Percentiles rank a stretch among this genome's conserved stretches.
phyloP scores from a whole-genome alignment of 495 filamentous ascomycete genomes.

The Physcia stellaris region DNA sequence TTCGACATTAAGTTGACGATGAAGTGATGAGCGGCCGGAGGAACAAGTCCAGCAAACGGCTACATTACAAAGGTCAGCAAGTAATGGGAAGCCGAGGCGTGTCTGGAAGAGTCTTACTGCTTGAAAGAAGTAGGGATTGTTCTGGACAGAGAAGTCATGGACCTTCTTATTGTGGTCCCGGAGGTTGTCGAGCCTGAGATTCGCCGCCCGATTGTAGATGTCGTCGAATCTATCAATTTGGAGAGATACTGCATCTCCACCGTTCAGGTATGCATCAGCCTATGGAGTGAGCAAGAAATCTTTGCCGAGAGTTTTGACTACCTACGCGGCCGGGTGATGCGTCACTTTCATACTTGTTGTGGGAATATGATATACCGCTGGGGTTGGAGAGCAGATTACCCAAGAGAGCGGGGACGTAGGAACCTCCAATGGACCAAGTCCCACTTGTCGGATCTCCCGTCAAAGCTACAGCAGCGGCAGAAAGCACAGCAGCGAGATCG shows the following conservation, averaged over 20 bases:
- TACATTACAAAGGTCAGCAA: too few relatives aligned
- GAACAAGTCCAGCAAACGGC: constrained; percentile 45
- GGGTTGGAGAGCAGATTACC: constrained; percentile 10
- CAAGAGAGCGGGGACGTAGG: constrained; percentile 2
- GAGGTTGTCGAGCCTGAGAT: constrained; percentile 13
- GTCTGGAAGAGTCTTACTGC: too few relatives aligned
- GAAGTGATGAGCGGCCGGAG: constrained; percentile 30
- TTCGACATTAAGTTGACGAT: constrained; percentile 26
- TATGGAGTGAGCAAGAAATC: constrained; percentile 18
- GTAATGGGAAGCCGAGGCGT: too few relatives aligned
- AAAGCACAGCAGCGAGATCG: background rate
- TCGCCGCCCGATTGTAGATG: too few relatives aligned
- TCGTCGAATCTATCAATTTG: constrained; percentile 18
- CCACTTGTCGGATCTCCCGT: too few relatives aligned
- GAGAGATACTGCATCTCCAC: too few relatives aligned
- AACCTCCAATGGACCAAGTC: constrained; percentile 14
- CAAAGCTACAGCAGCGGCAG: background rate
- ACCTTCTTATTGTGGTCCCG: constrained; percentile 16
- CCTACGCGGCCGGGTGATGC: constrained; percentile 38
- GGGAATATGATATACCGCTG: constrained; percentile 15
- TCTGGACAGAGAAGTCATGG: constrained; percentile 17
- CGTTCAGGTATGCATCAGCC: too few relatives aligned
- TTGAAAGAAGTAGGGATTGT: constrained; percentile 25
- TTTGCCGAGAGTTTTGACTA: constrained; percentile 25
- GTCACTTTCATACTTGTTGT: constrained; percentile 20